Evolutionary conservation across 176 grass and related monocot genomes (phyloP).

Genomic region (Cenchrus purpureus): DNA sequence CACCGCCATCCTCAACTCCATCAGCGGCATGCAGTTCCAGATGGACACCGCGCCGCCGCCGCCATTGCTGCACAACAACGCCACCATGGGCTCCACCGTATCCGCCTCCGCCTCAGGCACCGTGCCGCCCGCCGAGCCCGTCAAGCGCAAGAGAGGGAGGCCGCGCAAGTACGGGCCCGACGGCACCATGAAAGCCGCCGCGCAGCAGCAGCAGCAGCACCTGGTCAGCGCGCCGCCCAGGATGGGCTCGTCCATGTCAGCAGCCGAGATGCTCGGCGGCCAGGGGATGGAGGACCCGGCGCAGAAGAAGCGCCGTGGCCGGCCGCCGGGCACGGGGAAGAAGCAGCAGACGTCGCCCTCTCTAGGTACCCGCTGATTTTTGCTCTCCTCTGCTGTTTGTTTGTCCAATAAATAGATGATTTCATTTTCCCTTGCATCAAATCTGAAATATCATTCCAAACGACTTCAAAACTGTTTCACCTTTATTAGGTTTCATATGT

Average conservation of each 20-base stretch:
- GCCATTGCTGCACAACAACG: slow-evolving; percentile 33
- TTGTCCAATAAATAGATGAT: background rate
- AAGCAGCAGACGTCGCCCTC: slow-evolving; percentile 65
- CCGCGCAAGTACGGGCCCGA: slow-evolving; percentile 87
- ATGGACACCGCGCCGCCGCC: slow-evolving; percentile 47
- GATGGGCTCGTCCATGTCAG: slow-evolving; percentile 34
- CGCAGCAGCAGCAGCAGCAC: slow-evolving; percentile 37
- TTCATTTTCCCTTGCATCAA: background rate
- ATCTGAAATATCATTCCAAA: background rate
- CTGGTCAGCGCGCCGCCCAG: slow-evolving; percentile 30
- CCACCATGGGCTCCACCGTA: background rate
- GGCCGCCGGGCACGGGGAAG: slow-evolving; percentile 78
- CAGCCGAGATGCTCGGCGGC: slow-evolving; percentile 9
- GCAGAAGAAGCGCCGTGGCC: slow-evolving; percentile 66
- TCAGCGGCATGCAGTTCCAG: slow-evolving; percentile 63
- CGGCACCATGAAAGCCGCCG: slow-evolving; percentile 50
- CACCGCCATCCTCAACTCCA: slow-evolving; percentile 60
- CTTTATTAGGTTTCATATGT: background rate
- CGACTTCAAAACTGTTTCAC: background rate
- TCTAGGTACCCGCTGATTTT: slow-evolving; percentile 35
- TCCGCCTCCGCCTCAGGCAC: background rate
- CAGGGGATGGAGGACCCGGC: slow-evolving; percentile 39
- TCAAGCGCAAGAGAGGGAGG: slow-evolving; percentile 77
- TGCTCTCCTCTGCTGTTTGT: background rate
- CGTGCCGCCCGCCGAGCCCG: background rate